A percentile compares a stretch with the other conserved stretches of the same genome.
These are phyloP conservation scores for Zasmidium citrigriseum DNA, from an alignment of 2,329 filamentous ascomycete species.

Conservation along the genomic window DNA sequence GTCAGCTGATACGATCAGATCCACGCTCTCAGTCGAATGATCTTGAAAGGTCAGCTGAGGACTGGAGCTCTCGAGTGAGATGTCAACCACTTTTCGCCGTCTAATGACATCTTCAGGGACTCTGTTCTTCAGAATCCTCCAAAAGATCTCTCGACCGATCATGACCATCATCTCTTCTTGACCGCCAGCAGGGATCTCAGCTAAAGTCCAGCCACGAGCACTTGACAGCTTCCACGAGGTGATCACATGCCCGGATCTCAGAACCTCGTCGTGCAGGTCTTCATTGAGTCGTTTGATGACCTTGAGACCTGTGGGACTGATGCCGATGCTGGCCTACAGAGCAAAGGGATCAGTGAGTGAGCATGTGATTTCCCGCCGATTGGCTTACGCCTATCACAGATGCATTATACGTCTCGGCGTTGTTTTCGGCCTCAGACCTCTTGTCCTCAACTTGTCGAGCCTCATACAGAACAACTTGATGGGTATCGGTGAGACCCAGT, in stretches of 20 bases:
- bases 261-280: constrained; percentile 5
- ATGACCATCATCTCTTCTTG: neutral
- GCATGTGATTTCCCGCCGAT: neutral
- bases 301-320: constrained; percentile 2
- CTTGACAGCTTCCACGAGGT: neutral
- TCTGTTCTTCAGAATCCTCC: constrained; percentile 6
- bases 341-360: neutral
- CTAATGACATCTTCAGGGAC: constrained; percentile 3
- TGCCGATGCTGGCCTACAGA: neutral
- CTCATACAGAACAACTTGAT: neutral
- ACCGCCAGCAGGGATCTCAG: neutral
- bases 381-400: neutral
- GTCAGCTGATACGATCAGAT: neutral
- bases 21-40: neutral
- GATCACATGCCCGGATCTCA: neutral
- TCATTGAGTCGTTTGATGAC: constrained; percentile 10
- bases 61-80: neutral
- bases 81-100: neutral
- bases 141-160: constrained; percentile 7
- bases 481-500: neutral
- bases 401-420: neutral
- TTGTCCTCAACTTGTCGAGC: neutral
- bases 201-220: neutral
- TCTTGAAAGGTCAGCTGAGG: neutral
- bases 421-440: neutral